A percentile compares a stretch with the other conserved stretches of the same genome.
These are phyloP conservation scores for Leccinellum luteum DNA, from an alignment of 768 basidiomycete genomes.

Conservation along the genomic window DNA sequence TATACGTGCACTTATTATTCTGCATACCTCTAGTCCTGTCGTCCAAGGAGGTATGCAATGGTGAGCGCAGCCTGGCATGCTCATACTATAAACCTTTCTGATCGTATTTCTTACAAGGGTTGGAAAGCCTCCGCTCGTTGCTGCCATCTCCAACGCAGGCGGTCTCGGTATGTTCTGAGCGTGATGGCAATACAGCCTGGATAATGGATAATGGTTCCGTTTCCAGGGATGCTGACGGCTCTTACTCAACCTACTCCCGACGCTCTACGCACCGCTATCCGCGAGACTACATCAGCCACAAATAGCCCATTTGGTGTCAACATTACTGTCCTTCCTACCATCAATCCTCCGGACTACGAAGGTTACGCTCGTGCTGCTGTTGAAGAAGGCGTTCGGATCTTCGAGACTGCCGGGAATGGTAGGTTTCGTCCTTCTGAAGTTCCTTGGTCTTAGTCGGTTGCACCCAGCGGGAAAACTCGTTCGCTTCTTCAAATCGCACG, in stretches of 20 bases:
- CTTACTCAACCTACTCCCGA: slow-evolving; percentile 86
- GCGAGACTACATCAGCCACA: slow-evolving; percentile 68
- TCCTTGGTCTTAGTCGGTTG: neutral
- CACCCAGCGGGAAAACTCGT: slow-evolving; percentile 69
- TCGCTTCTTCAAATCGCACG: slow-evolving; percentile 74
- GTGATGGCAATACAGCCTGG: neutral
- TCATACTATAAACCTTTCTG: neutral
- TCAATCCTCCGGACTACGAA: slow-evolving; percentile 88
- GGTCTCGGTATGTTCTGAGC: slow-evolving; percentile 57
- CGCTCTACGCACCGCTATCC: slow-evolving; percentile 75
- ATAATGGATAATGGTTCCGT: neutral
- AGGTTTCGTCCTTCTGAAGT: slow-evolving; percentile 24
- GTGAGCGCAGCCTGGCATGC: slow-evolving; percentile 33
- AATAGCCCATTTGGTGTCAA: slow-evolving; percentile 82
- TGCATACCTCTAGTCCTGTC: slow-evolving; percentile 51
- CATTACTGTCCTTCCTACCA: slow-evolving; percentile 82
- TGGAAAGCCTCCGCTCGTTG: slow-evolving; percentile 68
- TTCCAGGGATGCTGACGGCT: slow-evolving; percentile 74
- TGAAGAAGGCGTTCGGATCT: slow-evolving; percentile 83
- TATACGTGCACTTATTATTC: neutral
- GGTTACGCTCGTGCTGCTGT: slow-evolving; percentile 80
- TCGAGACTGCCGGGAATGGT: slow-evolving; percentile 95
- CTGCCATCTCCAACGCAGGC: slow-evolving; percentile 81
- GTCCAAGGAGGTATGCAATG: slow-evolving; percentile 94
- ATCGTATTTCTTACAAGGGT: slow-evolving; percentile 51